Percentiles rank a stretch among this genome's conserved stretches.
Conservation (phyloP, 2,329 filamentous ascomycete species). For the Sarocladium kiliense region DNA sequence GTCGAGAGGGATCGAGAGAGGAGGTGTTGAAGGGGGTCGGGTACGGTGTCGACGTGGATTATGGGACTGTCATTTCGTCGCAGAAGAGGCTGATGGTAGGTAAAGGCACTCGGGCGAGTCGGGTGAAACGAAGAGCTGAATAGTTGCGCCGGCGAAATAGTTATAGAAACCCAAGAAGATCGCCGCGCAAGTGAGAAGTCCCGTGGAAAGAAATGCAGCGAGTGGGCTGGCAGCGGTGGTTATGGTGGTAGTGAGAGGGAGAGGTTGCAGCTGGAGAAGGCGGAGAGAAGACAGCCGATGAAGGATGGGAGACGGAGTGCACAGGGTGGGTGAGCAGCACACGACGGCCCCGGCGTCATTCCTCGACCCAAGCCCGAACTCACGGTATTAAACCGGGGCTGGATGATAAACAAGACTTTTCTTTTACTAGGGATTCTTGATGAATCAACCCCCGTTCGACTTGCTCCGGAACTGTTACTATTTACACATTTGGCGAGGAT, state of each 20-base stretch:
- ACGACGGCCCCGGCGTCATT: not conserved
- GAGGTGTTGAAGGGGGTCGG: not conserved
- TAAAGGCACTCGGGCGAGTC: not conserved
- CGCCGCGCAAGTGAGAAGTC: not conserved
- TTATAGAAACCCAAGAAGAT: not conserved
- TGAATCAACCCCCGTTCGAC: not conserved
- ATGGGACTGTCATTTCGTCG: slow-evolving; percentile 8
- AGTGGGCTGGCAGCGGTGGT: not conserved
- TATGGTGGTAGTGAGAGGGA: not conserved
- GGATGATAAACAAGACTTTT: not conserved
- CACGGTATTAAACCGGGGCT: not conserved
- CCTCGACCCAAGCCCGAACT: not conserved
- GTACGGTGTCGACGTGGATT: slow-evolving; percentile 1
- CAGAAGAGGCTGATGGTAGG: not conserved
- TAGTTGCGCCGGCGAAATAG: not conserved
- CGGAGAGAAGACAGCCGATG: not conserved
- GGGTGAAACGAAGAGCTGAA: slow-evolving; percentile 7
- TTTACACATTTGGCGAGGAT: not conserved
- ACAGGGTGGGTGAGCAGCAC: slow-evolving; percentile 2
- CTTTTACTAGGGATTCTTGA: not conserved
- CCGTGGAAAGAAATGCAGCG: not conserved
- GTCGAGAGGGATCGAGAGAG: not conserved
- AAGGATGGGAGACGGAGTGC: not conserved
- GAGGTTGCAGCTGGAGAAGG: not conserved
- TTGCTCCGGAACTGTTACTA: not conserved